phyloP scores from a whole-genome alignment of 2,329 filamentous ascomycete species.

The Pestalotiopsis sp. region DNA sequence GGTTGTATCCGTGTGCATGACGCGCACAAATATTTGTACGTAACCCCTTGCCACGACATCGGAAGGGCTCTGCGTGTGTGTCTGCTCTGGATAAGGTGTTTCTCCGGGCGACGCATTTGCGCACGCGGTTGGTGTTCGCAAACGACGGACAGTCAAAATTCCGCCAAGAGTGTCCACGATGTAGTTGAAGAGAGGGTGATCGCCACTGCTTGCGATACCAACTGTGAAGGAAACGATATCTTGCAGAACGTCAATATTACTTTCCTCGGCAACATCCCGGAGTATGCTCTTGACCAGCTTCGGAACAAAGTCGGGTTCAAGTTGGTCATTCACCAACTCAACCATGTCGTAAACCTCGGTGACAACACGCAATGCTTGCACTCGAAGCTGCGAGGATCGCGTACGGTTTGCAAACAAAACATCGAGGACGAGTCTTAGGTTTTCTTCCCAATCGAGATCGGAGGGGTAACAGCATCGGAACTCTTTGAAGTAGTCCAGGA shows the following conservation, averaged over 20 bases:
- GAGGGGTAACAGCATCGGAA: slow-evolving; percentile 73
- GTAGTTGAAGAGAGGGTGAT: slow-evolving; percentile 58
- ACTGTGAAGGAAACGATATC: slow-evolving; percentile 65
- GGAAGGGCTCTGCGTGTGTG: slow-evolving; percentile 53
- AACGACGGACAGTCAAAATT: slow-evolving; percentile 50
- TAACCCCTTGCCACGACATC: slow-evolving; percentile 73
- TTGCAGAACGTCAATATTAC: slow-evolving; percentile 64
- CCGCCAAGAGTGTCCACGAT: slow-evolving; percentile 53
- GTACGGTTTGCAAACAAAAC: slow-evolving; percentile 63
- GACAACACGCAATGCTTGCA: slow-evolving; percentile 61
- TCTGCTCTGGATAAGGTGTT: slow-evolving; percentile 25
- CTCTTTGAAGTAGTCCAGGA: slow-evolving; percentile 68
- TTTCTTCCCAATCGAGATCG: slow-evolving; percentile 66
- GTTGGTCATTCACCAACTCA: slow-evolving; percentile 58
- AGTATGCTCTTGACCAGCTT: slow-evolving; percentile 63
- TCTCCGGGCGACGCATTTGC: slow-evolving; percentile 24
- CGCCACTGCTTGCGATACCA: slow-evolving; percentile 61
- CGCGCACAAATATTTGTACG: slow-evolving; percentile 74
- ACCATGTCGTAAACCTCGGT: slow-evolving; percentile 60
- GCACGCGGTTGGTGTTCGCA: slow-evolving; percentile 40
- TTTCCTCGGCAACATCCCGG: slow-evolving; percentile 60
- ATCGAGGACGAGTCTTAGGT: slow-evolving; percentile 59
- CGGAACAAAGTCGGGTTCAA: slow-evolving; percentile 56
- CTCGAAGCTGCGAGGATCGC: slow-evolving; percentile 62
- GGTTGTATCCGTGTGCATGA: slow-evolving; percentile 63